phyloP scores from a whole-genome alignment of 2,329 filamentous ascomycete species.

The Colletotrichum coccodes region DNA sequence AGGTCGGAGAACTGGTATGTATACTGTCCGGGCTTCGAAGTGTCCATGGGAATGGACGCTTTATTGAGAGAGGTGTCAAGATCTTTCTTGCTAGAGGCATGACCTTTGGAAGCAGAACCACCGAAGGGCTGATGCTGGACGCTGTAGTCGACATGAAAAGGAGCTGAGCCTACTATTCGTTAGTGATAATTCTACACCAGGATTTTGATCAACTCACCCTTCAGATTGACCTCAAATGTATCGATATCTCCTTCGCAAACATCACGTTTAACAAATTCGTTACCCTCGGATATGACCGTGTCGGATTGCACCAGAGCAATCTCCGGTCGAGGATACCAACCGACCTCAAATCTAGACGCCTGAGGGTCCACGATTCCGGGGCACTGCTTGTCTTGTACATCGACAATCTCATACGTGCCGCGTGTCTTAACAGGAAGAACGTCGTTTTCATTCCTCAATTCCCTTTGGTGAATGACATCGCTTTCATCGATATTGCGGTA shows the following conservation, averaged over 20 bases:
- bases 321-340: conserved; percentile 85
- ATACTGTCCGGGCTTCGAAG: conserved; percentile 82
- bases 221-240: conserved; percentile 82
- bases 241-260: conserved; percentile 97
- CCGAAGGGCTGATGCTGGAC: conserved; percentile 44
- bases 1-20: conserved; percentile 87
- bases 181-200: conserved; percentile 38
- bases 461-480: conserved; percentile 54
- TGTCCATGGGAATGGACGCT: conserved; percentile 87
- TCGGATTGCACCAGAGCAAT: conserved; percentile 74
- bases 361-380: conserved; percentile 81
- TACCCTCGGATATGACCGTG: conserved; percentile 62
- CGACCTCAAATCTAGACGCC: conserved; percentile 80
- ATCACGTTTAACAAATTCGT: conserved; percentile 76
- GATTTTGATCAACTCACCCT: conserved; percentile 62
- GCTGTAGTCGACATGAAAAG: conserved; percentile 60
- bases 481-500: conserved; percentile 75
- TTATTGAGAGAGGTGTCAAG: conserved; percentile 82
- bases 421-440: conserved; percentile 71
- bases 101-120: not conserved
- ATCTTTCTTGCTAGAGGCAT: conserved; percentile 61
- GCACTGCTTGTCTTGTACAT: conserved; percentile 82
- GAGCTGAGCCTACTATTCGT: conserved; percentile 71
- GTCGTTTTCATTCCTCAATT: conserved; percentile 71
- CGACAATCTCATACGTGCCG: conserved; percentile 83